A percentile compares a stretch with the other conserved stretches of the same genome.
phyloP scores from a whole-genome alignment of 306 rosid genomes.

The Cucurbita moschata region DNA sequence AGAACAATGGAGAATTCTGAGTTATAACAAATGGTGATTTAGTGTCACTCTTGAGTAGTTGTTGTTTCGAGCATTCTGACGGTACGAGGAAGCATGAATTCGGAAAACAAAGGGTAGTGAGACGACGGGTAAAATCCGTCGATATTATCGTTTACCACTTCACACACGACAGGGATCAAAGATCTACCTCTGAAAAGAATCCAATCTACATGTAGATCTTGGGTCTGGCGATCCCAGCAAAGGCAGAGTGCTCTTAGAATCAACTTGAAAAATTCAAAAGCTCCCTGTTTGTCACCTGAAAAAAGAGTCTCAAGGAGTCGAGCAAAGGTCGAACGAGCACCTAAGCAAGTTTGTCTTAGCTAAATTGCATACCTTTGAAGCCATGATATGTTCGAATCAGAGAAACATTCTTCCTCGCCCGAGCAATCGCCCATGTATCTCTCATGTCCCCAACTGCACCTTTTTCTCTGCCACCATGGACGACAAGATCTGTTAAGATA shows the following conservation, averaged over 20 bases:
- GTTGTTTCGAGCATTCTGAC: slow-evolving; percentile 64
- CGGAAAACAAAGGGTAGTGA: slow-evolving; percentile 77
- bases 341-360: not conserved
- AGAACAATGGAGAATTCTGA: not conserved
- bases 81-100: slow-evolving; percentile 91
- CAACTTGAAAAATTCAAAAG: slow-evolving; percentile 74
- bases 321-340: not conserved
- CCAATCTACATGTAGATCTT: slow-evolving; percentile 95
- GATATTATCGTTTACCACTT: slow-evolving; percentile 74
- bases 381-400: slow-evolving; percentile 90
- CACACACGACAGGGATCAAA: slow-evolving; percentile 75
- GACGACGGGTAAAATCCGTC: slow-evolving; percentile 88
- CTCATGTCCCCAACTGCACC: slow-evolving; percentile 98
- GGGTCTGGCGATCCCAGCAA: slow-evolving; percentile 99
- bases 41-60: slow-evolving; percentile 28
- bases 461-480: slow-evolving; percentile 55
- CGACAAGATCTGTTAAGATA: not conserved
- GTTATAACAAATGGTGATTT: not conserved
- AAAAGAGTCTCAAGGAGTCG: not conserved
- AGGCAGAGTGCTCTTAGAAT: slow-evolving; percentile 89
- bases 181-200: slow-evolving; percentile 96
- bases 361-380: slow-evolving; percentile 56
- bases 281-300: slow-evolving; percentile 91
- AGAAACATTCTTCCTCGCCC: slow-evolving; percentile 72
- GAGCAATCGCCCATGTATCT: slow-evolving; percentile 91